phyloP scores from a whole-genome alignment of 2,329 filamentous ascomycete species.

The Fulvia fulva region DNA sequence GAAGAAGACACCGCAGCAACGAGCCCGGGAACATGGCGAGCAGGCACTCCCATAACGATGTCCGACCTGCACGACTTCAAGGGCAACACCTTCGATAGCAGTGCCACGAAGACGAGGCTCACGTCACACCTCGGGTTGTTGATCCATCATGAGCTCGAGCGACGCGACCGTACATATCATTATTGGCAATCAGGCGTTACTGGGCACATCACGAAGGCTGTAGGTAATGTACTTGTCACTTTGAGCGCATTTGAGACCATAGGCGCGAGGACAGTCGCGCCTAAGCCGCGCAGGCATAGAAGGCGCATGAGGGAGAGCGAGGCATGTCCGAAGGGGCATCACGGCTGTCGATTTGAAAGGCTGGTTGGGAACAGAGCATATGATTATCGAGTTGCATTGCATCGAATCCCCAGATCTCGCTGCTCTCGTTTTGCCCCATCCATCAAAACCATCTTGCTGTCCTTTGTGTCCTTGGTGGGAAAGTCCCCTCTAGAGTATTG shows the following conservation, averaged over 20 bases:
- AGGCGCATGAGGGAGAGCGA: neutral
- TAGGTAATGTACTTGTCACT: neutral
- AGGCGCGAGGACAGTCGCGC: neutral
- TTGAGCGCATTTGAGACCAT: neutral
- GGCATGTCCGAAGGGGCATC: no score
- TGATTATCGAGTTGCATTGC: neutral
- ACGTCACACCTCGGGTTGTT: neutral
- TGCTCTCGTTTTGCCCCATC: no score
- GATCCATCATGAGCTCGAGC: neutral
- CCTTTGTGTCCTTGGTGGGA: neutral
- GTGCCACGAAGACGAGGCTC: neutral
- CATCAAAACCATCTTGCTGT: no score
- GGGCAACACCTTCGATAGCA: neutral
- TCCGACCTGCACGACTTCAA: neutral
- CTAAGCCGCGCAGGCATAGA: neutral
- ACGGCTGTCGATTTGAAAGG: neutral
- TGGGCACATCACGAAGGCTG: neutral
- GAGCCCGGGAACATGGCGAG: neutral
- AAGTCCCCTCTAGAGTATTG: no score
- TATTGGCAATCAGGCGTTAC: neutral
- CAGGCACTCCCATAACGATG: neutral
- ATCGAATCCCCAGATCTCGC: neutral
- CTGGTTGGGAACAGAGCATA: neutral
- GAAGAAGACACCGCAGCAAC: neutral
- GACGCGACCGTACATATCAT: neutral